A percentile compares a stretch with the other conserved stretches of the same genome.
Evolutionary conservation across 257 asterid species (phyloP).

Genomic region (Scutellaria galericulata): DNA sequence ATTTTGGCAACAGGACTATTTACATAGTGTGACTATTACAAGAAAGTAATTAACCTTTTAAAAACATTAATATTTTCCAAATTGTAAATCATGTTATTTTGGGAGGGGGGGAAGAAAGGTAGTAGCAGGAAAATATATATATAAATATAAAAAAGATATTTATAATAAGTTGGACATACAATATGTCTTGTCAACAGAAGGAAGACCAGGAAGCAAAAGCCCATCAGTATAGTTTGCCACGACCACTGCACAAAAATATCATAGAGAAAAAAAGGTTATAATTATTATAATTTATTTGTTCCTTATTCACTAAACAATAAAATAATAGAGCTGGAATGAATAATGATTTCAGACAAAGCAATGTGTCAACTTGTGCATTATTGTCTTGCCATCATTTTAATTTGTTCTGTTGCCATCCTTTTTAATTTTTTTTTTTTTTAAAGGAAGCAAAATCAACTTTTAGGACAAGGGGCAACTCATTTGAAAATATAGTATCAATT

Average conservation of each 20-base stretch:
- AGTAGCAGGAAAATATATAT: background rate
- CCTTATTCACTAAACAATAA: background rate
- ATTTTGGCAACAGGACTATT: too few species aligned
- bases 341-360: conserved; percentile 28
- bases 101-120: background rate
- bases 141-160: too few species aligned
- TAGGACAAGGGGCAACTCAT: conserved; percentile 2
- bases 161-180: conserved; percentile 47
- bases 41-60: background rate
- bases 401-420: conserved; percentile 26
- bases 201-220: conserved; percentile 73
- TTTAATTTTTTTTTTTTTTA: too few species aligned
- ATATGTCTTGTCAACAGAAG: conserved; percentile 78
- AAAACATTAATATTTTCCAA: background rate
- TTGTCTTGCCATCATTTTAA: conserved; percentile 34
- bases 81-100: too few species aligned
- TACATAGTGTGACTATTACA: too few species aligned
- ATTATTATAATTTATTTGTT: background rate
- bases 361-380: conserved; percentile 44
- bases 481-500: too few species aligned
- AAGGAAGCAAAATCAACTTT: conserved; percentile 24
- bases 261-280: conserved; percentile 4
- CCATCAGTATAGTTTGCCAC: conserved; percentile 93
- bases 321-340: conserved; percentile 3
- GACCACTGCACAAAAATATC: conserved; percentile 76